Percentiles rank a stretch among this genome's conserved stretches.
These are phyloP conservation scores for Rauvolfia tetraphylla DNA, from an alignment of 257 asterid genomes.

Conservation along the genomic window DNA sequence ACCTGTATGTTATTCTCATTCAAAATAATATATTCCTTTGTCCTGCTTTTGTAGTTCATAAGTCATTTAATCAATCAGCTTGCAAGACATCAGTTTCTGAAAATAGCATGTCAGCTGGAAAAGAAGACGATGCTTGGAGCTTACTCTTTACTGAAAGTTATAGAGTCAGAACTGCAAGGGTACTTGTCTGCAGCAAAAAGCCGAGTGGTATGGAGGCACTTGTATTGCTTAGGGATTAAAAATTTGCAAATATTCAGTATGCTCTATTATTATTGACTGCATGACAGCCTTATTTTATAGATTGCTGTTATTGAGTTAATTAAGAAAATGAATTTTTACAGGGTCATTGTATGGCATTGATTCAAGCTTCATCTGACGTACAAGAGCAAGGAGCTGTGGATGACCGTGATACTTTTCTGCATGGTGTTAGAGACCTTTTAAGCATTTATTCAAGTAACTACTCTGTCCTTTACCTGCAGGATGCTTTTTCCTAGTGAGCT, in stretches of 20 bases:
- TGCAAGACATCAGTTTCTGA: conserved; percentile 80
- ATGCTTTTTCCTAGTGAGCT: background rate
- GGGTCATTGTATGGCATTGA: conserved; percentile 82
- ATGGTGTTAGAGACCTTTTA: conserved; percentile 93
- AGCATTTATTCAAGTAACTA: conserved; percentile 88
- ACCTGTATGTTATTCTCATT: background rate
- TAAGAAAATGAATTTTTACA: conserved; percentile 24
- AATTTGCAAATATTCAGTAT: background rate
- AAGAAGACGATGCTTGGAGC: conserved; percentile 97
- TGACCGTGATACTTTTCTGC: conserved; percentile 92
- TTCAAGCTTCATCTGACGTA: conserved; percentile 83
- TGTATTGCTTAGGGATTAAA: background rate
- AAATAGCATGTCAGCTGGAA: conserved; percentile 89
- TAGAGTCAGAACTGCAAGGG: conserved; percentile 88
- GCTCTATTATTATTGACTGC: background rate
- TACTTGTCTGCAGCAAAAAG: conserved; percentile 83
- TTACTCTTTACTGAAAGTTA: conserved; percentile 81
- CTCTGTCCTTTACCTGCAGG: conserved; percentile 16
- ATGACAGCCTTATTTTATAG: conserved; percentile 2
- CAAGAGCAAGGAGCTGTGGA: conserved; percentile 98
- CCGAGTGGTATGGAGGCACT: conserved; percentile 68
- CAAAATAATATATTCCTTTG: background rate
- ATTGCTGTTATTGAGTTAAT: conserved; percentile 10
- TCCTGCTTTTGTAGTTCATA: conserved; percentile 65
- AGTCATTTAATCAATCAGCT: conserved; percentile 81